These are phyloP conservation scores for Lipomyces lipofer DNA, from an alignment of 805 yeast species.

Conservation along the genomic window DNA sequence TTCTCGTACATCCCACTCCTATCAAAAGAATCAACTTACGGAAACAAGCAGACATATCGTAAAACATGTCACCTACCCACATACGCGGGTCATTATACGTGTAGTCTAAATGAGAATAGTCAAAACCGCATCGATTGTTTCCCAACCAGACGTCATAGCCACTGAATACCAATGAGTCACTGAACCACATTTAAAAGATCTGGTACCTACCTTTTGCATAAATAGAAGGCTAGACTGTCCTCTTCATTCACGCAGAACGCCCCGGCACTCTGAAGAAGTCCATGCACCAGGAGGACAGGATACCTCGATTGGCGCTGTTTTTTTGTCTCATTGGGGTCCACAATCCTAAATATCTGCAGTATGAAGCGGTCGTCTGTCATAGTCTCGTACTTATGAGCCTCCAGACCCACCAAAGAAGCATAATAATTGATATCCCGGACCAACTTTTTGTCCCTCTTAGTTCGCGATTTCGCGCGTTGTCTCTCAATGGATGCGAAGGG, in stretches of 20 bases:
- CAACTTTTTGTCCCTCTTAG: slow-evolving; percentile 42
- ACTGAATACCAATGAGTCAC: slow-evolving; percentile 19
- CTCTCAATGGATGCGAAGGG: slow-evolving; percentile 25
- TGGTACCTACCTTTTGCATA: slow-evolving; percentile 40
- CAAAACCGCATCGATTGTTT: slow-evolving; percentile 84
- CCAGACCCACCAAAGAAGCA: slow-evolving; percentile 59
- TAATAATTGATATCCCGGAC: slow-evolving; percentile 66
- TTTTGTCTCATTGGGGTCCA: slow-evolving; percentile 48
- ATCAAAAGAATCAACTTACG: too few species aligned
- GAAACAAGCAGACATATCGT: too few species aligned
- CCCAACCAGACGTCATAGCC: slow-evolving; percentile 93
- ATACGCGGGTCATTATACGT: slow-evolving; percentile 50
- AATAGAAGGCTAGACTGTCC: slow-evolving; percentile 66
- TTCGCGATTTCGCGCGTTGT: slow-evolving; percentile 19
- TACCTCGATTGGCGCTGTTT: slow-evolving; percentile 41
- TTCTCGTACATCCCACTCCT: slow-evolving; percentile 83
- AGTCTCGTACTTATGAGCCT: slow-evolving; percentile 58
- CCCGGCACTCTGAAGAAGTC: slow-evolving; percentile 82
- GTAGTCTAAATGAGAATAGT: slow-evolving; percentile 60
- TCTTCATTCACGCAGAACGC: slow-evolving; percentile 82
- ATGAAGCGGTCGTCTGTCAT: slow-evolving; percentile 79
- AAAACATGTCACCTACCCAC: slow-evolving; percentile 53
- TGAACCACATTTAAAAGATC: not conserved
- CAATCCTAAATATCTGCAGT: slow-evolving; percentile 62
- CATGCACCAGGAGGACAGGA: slow-evolving; percentile 82